Evolutionary conservation across 305 asterid genomes (phyloP), one percentile per base, ranked within the genome.

Genomic region (Fraxinus dipetala): DNA sequence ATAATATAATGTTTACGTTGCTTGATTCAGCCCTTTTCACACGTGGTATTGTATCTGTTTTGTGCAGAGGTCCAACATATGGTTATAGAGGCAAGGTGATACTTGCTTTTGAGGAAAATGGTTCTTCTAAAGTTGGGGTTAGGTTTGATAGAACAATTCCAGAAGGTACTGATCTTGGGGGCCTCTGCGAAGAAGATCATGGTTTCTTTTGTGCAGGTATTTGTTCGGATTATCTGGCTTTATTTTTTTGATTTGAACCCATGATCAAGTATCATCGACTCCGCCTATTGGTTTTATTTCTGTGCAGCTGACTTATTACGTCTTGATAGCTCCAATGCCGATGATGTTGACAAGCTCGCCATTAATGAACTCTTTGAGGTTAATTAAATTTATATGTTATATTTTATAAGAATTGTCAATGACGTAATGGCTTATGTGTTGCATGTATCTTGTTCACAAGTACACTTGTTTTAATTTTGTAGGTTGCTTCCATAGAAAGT

Each of bases 141-240:
- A 87, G 99, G 85, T 95, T 95, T 91, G 99, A 93, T 87, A 87
- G 75, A 86, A 56, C 90, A 78, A 88, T 93, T 85, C 95, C 91
- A 6, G 97, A 93, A 77, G 99, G 99, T 77, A 92, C 84, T 85
- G 95, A 95, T 88, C 97, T 95, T 75, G 99, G 97, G 30, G 97
- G 99, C 80, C 92, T 77, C 81, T 95, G 97, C 83, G 99, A 95
- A 89, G 95, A 85, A 84, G 95, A 92, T 79, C 98, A 91, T 84
- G 98, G 98, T 79, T 95, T 91, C 87, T 95, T 91, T 85, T 92
- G 97, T 90, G 79, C 93, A 84, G 98, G 98, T 95, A 89, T 69
- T 75, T 80, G 24, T 76, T 83, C 61, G 45, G 59, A 38, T 51
- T 79, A 61, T 61, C 77, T 65, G 40, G 82, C 83, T 75, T 59